phyloP scores from a whole-genome alignment of 352 stramenopile species.

The Phytophthora palmivora region DNA sequence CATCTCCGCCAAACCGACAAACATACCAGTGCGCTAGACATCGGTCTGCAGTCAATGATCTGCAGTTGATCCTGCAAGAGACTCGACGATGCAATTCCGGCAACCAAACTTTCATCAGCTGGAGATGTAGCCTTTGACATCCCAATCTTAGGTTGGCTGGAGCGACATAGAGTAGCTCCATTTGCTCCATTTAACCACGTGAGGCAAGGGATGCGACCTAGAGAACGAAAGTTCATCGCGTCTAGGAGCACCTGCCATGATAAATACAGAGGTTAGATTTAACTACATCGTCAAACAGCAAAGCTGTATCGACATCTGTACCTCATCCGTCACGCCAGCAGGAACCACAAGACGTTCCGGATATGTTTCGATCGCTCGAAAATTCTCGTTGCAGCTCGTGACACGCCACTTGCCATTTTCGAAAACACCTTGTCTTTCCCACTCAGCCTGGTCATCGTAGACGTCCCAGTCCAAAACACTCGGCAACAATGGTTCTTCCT shows the following conservation, averaged over 20 bases:
- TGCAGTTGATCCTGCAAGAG: slow-evolving; percentile 72
- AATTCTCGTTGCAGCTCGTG: slow-evolving; percentile 71
- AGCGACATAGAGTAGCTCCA: slow-evolving; percentile 73
- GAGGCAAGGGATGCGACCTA: slow-evolving; percentile 75
- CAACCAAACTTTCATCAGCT: slow-evolving; percentile 75
- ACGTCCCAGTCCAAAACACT: slow-evolving; percentile 72
- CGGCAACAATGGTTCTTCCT: slow-evolving; percentile 63
- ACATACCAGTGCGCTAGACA: slow-evolving; percentile 74
- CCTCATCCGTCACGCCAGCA: slow-evolving; percentile 85
- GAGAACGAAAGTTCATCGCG: slow-evolving; percentile 73
- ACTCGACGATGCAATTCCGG: slow-evolving; percentile 70
- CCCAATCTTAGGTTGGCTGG: slow-evolving; percentile 83
- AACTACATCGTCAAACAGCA: not conserved
- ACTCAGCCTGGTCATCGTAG: slow-evolving; percentile 71
- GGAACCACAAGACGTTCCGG: slow-evolving; percentile 95
- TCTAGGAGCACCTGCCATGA: slow-evolving; percentile 64
- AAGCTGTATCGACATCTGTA: slow-evolving; percentile 20
- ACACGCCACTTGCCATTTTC: slow-evolving; percentile 74
- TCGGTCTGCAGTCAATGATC: slow-evolving; percentile 86
- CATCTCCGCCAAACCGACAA: not conserved
- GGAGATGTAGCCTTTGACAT: slow-evolving; percentile 83
- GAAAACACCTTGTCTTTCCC: slow-evolving; percentile 76
- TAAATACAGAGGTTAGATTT: not conserved
- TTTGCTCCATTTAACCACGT: slow-evolving; percentile 80
- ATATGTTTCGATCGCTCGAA: slow-evolving; percentile 92